Evolutionary conservation across 2,329 filamentous ascomycete species (phyloP), one percentile per base, ranked within the genome.

Genomic region (Fusarium sp.): DNA sequence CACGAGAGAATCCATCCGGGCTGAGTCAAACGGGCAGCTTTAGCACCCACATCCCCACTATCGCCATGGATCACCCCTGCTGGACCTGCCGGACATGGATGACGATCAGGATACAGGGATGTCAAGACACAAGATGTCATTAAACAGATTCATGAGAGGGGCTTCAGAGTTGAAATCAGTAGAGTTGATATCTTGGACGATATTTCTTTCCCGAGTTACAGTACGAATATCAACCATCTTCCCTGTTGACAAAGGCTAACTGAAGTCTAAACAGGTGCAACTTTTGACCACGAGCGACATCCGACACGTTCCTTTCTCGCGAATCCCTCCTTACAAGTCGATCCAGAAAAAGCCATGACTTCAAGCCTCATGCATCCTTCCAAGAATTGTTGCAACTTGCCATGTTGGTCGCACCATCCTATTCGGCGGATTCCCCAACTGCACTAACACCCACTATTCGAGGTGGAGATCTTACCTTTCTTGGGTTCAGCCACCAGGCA

Each of bases 1-100:
- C 30, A 51, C 34, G 20, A 8, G 25, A 13, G 12, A 27, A 27
- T 24, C 24, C 34, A 34, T 27, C 27, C 67, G 58, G 67, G 54
- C 62, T 74, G 72, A 74, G 70, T 74, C 72, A 74, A 58, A 58
- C 70, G 70, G 72, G 51, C 48, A 62, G 38, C 22, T 24, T 30
- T 22, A 57, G 54, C 27, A 44, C 20, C 38, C 32, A 44, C 32
- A 16, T 15, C 44, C 41, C 62, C 47, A 30, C 55, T 16, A 29
- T 44, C n/a, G n/a, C 3, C 29, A 13, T 24, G 13, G 54, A 10
- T 40, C 11, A 25, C 40, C 46, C 54, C 46, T 57, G 53, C 24
- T 25, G 7, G 10, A 2, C 7, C 12, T 22, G 11, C 43, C 40
- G 18, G 29, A 43, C 46, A 61, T 46, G 47, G 47, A 40, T 34